Base-by-base conservation (phyloP, 2,329 filamentous ascomycete genomes). In the Pestalotiopsis sp. region DNA sequence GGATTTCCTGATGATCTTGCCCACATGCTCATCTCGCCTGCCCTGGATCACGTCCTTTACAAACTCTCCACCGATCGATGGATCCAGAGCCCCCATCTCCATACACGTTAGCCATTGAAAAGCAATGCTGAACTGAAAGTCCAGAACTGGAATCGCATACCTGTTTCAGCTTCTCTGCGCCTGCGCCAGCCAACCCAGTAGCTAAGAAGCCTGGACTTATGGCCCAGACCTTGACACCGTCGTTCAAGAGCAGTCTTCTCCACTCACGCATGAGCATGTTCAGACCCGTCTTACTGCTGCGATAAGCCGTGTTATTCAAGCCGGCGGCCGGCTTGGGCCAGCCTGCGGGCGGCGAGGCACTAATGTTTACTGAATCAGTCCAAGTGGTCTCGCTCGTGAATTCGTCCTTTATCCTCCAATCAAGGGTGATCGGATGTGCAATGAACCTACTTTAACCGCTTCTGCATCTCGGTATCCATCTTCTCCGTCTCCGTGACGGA, bases 191-290 rank as follows among this genome's bases (percentile, higher is more conserved):
- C 1, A 75, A 61, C 2, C 68, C 68, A 4, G 73, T 75, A 1
- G 70, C 72, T 44, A 75, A 59, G 59, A 73, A 72, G 3, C 73
- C 73, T 5, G 73, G 73, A 26, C 72, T 72, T 55, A 74, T 69
- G 14, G 68, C 67, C 30, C 81, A 86, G 0, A 85, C 81, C 70
- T 86, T 87, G 35, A 85, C 80, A 0, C 79, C 79, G 68, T 84
- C 81, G 60, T 73, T 72, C 6, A 65, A 76, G 26, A 85, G 73
- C 0, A 77, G 67, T 7, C 79, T 74, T 11, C 73, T 68, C 81
- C 82, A 85, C 67, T 84, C 80, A 5, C 78, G 75, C 82, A 84
- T 82, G 69, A 85, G 68, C 83, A 85, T 85, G 69, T 85, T 85
- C 66, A 85, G 71, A 0, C 80, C 84, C 0, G 78, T 79, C 73